phyloP scores from a whole-genome alignment of 225 moss, liverwort and hornwort species.

The Bryum argenteum region DNA sequence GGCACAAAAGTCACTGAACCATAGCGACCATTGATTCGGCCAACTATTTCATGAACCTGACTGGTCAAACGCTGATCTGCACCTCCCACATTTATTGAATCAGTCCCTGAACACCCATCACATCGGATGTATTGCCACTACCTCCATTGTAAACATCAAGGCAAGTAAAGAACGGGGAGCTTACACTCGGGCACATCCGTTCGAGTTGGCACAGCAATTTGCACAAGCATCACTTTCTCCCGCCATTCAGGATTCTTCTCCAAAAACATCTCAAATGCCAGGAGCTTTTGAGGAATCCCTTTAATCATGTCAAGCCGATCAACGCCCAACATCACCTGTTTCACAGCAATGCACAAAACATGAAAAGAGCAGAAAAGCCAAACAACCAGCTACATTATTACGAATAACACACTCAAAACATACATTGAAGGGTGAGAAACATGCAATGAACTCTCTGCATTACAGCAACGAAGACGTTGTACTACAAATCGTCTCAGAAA shows the following conservation, averaged over 20 bases:
- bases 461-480: slow-evolving; percentile 5
- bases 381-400: not conserved
- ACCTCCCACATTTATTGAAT: slow-evolving; percentile 36
- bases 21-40: slow-evolving; percentile 94
- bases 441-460: not conserved
- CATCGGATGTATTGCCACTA: slow-evolving; percentile 17
- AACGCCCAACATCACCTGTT: slow-evolving; percentile 91
- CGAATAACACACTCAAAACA: slow-evolving; percentile 14
- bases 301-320: slow-evolving; percentile 99
- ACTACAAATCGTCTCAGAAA: slow-evolving; percentile 9
- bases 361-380: slow-evolving; percentile 18
- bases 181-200: slow-evolving; percentile 89
- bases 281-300: slow-evolving; percentile 94
- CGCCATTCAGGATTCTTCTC: slow-evolving; percentile 95
- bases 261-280: slow-evolving; percentile 96
- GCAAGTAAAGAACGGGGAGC: slow-evolving; percentile 16
- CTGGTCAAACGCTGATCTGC: slow-evolving; percentile 93
- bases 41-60: slow-evolving; percentile 98
- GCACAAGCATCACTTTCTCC: slow-evolving; percentile 96
- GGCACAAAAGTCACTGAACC: slow-evolving; percentile 89
- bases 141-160: slow-evolving; percentile 14
- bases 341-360: slow-evolving; percentile 15
- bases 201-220: slow-evolving; percentile 97
- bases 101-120: slow-evolving; percentile 26
- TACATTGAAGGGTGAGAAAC: slow-evolving; percentile 6